A percentile compares a stretch with the other conserved stretches of the same genome.
Evolutionary conservation across 164 flowering plant species (phyloP).

Genomic region (Annona cherimola): DNA sequence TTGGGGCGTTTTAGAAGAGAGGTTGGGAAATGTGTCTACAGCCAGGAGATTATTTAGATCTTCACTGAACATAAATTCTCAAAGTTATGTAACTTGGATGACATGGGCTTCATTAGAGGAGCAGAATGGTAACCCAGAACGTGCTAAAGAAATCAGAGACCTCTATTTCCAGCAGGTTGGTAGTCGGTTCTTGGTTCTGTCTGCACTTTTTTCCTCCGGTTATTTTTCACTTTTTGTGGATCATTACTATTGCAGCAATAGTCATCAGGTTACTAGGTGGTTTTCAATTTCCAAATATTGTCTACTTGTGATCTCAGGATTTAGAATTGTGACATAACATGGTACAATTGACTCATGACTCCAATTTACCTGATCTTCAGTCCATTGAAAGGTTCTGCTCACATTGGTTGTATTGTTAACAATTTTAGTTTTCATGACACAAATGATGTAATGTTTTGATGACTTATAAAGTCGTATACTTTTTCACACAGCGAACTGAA

Average conservation of each 20-base stretch:
- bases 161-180: constrained; percentile 88
- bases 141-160: constrained; percentile 91
- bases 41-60: constrained; percentile 87
- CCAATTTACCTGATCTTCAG: too few species aligned
- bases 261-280: not conserved
- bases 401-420: too few species aligned
- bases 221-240: not conserved
- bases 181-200: constrained; percentile 24
- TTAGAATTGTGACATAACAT: not conserved
- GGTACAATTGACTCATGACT: too few species aligned
- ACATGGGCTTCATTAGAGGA: constrained; percentile 94
- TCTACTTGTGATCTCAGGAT: not conserved
- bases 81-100: constrained; percentile 95
- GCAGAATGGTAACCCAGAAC: constrained; percentile 74
- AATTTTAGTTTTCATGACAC: too few species aligned
- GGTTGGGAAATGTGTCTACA: constrained; percentile 71
- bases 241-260: not conserved
- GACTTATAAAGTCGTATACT: not conserved
- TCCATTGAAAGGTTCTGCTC: too few species aligned
- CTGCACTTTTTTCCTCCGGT: not conserved
- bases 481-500: constrained; percentile 68
- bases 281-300: not conserved
- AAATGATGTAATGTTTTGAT: too few species aligned
- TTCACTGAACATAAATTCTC: constrained; percentile 79
- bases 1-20: constrained; percentile 95